Conservation (phyloP, 2,329 filamentous ascomycete species). For the Mycocentrospora acerina region DNA sequence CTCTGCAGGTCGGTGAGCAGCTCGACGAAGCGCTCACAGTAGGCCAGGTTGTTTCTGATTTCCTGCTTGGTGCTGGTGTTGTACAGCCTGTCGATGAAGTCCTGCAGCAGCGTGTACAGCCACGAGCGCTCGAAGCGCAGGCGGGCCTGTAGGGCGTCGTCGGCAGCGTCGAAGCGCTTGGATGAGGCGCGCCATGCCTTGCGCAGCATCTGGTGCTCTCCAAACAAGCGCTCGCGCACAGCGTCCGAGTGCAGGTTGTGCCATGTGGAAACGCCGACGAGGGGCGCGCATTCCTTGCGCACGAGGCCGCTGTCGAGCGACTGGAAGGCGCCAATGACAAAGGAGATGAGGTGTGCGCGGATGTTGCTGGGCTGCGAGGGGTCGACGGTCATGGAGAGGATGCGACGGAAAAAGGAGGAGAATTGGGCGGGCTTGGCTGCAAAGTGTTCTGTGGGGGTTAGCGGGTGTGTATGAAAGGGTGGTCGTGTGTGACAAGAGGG, state of each 20-base stretch:
- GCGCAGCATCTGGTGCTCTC: slow-evolving; percentile 70
- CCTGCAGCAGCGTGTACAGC: slow-evolving; percentile 82
- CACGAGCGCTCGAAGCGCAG: slow-evolving; percentile 90
- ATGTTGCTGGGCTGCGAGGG: slow-evolving; percentile 46
- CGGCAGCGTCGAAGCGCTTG: slow-evolving; percentile 85
- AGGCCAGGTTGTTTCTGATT: slow-evolving; percentile 65
- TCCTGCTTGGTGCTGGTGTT: slow-evolving; percentile 34
- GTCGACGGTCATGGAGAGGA: slow-evolving; percentile 79
- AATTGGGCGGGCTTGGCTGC: slow-evolving; percentile 77
- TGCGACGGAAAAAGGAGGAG: slow-evolving; percentile 82
- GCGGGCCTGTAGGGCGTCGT: slow-evolving; percentile 74
- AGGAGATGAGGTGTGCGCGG: slow-evolving; percentile 80
- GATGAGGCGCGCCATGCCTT: slow-evolving; percentile 88
- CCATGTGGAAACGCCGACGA: slow-evolving; percentile 95
- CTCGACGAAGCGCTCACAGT: slow-evolving; percentile 92
- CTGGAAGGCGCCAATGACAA: slow-evolving; percentile 90
- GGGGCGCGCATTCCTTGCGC: slow-evolving; percentile 91
- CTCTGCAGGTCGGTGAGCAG: slow-evolving; percentile 88
- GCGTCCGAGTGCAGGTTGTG: slow-evolving; percentile 82
- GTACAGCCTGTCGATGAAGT: slow-evolving; percentile 78
- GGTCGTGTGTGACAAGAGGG: no score
- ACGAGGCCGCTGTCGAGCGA: slow-evolving; percentile 87
- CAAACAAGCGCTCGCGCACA: slow-evolving; percentile 70
- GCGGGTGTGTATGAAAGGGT: no score
- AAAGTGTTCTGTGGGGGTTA: slow-evolving; percentile 79